Conservation (phyloP, 495 filamentous ascomycete species). For the Astrocystis sublimbata region DNA sequence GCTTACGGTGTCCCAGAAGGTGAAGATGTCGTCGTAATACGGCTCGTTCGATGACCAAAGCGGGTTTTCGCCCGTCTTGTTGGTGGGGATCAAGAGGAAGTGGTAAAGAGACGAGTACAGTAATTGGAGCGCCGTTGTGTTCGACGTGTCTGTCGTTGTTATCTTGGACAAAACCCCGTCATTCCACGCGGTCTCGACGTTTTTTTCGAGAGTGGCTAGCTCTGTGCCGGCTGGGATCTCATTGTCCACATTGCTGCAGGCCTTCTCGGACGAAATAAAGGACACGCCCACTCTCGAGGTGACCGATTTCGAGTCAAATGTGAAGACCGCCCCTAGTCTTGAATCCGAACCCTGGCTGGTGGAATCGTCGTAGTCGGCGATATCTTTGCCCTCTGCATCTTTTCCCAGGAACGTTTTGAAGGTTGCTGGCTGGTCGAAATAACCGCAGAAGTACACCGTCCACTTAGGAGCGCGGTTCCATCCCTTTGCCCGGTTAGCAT, state of each 20-base stretch:
- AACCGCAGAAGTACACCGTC: constrained; percentile 71
- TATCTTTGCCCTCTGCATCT: constrained; percentile 27
- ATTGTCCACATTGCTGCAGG: constrained; percentile 58
- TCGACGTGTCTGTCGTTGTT: constrained; percentile 55
- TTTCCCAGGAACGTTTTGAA: constrained; percentile 56
- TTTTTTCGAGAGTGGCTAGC: constrained; percentile 49
- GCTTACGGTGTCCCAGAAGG: constrained; percentile 53
- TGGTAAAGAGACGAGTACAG: constrained; percentile 68
- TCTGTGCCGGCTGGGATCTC: constrained; percentile 58
- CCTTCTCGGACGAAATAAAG: constrained; percentile 64
- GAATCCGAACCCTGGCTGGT: constrained; percentile 26
- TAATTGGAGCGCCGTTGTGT: constrained; percentile 55
- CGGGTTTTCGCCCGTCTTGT: constrained; percentile 72
- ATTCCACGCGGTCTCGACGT: constrained; percentile 59
- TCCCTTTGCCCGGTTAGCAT: constrained; percentile 20
- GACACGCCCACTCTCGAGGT: constrained; percentile 70
- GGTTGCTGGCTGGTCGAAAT: constrained; percentile 52
- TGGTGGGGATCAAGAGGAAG: constrained; percentile 70
- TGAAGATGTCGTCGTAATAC: constrained; percentile 63
- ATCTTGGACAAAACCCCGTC: constrained; percentile 62
- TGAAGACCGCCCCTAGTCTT: constrained; percentile 47
- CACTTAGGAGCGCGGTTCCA: constrained; percentile 58
- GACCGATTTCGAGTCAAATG: constrained; percentile 43
- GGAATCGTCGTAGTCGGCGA: constrained; percentile 33
- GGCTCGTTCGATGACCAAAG: constrained; percentile 65